Evolutionary conservation across 2,329 filamentous ascomycete species (phyloP).

Genomic region (Monilinia fructigena): DNA sequence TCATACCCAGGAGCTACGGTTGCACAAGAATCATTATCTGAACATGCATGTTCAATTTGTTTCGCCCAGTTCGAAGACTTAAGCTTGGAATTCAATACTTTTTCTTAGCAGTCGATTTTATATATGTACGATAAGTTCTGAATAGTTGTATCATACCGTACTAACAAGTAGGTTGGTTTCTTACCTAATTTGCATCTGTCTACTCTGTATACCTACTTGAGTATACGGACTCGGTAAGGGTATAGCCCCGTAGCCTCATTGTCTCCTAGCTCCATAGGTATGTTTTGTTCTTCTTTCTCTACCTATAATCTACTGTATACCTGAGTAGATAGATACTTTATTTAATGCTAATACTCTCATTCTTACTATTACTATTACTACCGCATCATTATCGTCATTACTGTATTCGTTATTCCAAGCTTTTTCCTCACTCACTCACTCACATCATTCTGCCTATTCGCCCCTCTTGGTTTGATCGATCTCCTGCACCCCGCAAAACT

Average conservation of each 20-base stretch:
- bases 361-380: no score
- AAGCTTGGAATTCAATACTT: no score
- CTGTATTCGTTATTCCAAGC: background rate
- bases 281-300: background rate
- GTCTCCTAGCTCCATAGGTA: no score
- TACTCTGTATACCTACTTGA: background rate
- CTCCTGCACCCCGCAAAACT: constrained; percentile 19
- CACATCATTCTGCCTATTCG: background rate
- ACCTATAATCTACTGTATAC: no score
- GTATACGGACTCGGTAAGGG: constrained; percentile 9
- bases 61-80: no score
- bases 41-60: no score
- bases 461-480: constrained; percentile 12
- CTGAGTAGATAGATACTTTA: background rate
- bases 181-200: background rate
- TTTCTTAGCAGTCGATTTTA: no score
- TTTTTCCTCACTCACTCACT: background rate
- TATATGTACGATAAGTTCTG: no score
- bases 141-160: no score
- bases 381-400: background rate
- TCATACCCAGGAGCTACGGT: no score
- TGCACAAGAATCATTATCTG: no score
- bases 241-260: background rate
- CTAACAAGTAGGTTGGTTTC: background rate
- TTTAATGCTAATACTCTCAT: no score